A percentile compares a stretch with the other conserved stretches of the same genome.
Evolutionary conservation across 1,284 basidiomycete genomes (phyloP).

Genomic region (Jaminaea rosea): DNA sequence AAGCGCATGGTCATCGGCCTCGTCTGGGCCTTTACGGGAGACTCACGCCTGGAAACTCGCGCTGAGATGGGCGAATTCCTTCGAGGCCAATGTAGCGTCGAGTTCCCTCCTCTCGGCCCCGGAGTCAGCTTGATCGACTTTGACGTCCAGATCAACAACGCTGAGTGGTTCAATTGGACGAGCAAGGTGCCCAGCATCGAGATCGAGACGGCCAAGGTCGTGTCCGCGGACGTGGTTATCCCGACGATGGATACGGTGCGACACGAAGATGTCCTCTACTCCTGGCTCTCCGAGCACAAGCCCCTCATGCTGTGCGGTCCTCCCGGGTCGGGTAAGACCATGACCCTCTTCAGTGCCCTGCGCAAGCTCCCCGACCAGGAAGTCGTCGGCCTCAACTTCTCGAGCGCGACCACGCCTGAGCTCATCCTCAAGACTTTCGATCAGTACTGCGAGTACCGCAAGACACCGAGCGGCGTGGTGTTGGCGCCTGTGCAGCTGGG

Average conservation of each 20-base stretch:
- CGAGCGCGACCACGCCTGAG: constrained; percentile 94
- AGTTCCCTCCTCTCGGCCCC: constrained; percentile 62
- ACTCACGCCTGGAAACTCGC: constrained; percentile 79
- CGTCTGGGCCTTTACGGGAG: constrained; percentile 97
- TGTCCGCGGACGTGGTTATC: constrained; percentile 89
- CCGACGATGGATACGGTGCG: constrained; percentile 98
- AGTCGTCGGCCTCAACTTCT: constrained; percentile 97
- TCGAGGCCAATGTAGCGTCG: constrained; percentile 73
- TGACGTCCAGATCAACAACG: constrained; percentile 67
- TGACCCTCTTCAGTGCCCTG: constrained; percentile 98
- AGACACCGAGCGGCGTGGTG: constrained; percentile 92
- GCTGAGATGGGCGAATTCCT: constrained; percentile 85
- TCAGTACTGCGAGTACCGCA: constrained; percentile 97
- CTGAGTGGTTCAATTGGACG: constrained; percentile 82
- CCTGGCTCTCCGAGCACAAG: constrained; percentile 97
- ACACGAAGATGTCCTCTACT: constrained; percentile 96
- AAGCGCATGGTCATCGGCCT: constrained; percentile 85
- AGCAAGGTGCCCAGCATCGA: constrained; percentile 79
- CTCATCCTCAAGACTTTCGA: constrained; percentile 98
- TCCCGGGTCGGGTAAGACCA: constrained; percentile 97
- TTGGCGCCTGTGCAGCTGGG: constrained; percentile 90
- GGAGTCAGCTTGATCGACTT: constrained; percentile 88
- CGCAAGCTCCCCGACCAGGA: constrained; percentile 98
- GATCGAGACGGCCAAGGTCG: constrained; percentile 91
- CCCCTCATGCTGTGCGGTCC: constrained; percentile 97